phyloP scores from a whole-genome alignment of 148 eudicot species.

The Tetragonia tetragonoides region DNA sequence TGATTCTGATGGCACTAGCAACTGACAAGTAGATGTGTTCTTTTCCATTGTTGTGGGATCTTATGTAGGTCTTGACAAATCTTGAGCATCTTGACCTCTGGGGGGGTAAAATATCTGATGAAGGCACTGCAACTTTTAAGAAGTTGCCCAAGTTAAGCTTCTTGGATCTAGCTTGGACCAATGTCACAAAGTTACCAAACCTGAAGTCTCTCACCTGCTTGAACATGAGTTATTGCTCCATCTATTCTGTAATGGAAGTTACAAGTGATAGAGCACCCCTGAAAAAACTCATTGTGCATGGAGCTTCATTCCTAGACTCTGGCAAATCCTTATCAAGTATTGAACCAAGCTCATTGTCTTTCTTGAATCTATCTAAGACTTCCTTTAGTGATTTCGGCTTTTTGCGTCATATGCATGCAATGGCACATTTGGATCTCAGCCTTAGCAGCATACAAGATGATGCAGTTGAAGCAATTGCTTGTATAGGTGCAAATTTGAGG shows the following conservation, averaged over 20 bases:
- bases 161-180: constrained; percentile 83
- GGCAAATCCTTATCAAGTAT: constrained; percentile 41
- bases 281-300: constrained; percentile 55
- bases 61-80: constrained; percentile 52
- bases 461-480: constrained; percentile 44
- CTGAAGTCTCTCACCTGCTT: constrained; percentile 53
- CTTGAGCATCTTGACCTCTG: constrained; percentile 77
- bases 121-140: constrained; percentile 45
- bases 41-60: background rate
- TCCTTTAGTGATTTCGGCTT: constrained; percentile 43
- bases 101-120: constrained; percentile 72
- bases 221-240: constrained; percentile 81
- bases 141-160: constrained; percentile 53
- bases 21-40: background rate
- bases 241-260: constrained; percentile 49
- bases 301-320: constrained; percentile 44
- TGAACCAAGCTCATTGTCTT: constrained; percentile 42
- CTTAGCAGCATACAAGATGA: constrained; percentile 44
- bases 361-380: constrained; percentile 65
- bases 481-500: constrained; percentile 53
- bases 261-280: constrained; percentile 40
- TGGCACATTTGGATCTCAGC: constrained; percentile 77
- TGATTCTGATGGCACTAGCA: background rate
- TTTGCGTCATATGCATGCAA: constrained; percentile 45
- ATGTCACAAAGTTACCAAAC: constrained; percentile 58